Evolutionary conservation across 768 basidiomycete species (phyloP).

Genomic region (Termitomyces sp.): DNA sequence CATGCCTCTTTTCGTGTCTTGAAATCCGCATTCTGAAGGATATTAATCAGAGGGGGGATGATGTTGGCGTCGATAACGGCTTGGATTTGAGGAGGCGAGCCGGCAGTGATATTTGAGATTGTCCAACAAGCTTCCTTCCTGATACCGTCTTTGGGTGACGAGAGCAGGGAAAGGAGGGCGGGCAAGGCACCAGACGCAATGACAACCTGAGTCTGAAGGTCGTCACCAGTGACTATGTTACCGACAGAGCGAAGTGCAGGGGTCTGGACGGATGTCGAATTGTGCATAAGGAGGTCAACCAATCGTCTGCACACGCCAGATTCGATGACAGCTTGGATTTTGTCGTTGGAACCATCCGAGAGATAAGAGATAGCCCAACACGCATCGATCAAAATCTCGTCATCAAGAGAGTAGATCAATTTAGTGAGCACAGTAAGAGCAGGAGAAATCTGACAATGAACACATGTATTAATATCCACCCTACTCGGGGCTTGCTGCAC

Average conservation of each 20-base stretch:
- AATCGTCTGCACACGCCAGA: constrained; percentile 96
- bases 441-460: constrained; percentile 77
- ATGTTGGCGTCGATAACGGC: constrained; percentile 97
- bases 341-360: constrained; percentile 98
- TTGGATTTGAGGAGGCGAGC: constrained; percentile 96
- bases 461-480: constrained; percentile 13
- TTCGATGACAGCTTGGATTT: constrained; percentile 99
- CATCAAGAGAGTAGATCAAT: constrained; percentile 97
- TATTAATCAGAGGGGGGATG: constrained; percentile 97
- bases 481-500: constrained; percentile 31
- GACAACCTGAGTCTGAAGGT: constrained; percentile 98
- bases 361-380: constrained; percentile 99
- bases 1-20: constrained; percentile 99
- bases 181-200: constrained; percentile 97
- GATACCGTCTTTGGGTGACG: constrained; percentile 97
- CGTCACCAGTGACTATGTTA: constrained; percentile 99
- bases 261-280: constrained; percentile 94
- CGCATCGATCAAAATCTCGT: constrained; percentile 98
- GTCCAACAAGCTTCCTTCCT: constrained; percentile 99
- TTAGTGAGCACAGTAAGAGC: constrained; percentile 97
- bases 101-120: constrained; percentile 97
- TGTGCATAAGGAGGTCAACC: constrained; percentile 95
- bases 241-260: constrained; percentile 98
- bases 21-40: constrained; percentile 96
- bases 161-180: constrained; percentile 88